phyloP scores from a whole-genome alignment of 2,329 filamentous ascomycete species.

The Emergomyces orientalis region DNA sequence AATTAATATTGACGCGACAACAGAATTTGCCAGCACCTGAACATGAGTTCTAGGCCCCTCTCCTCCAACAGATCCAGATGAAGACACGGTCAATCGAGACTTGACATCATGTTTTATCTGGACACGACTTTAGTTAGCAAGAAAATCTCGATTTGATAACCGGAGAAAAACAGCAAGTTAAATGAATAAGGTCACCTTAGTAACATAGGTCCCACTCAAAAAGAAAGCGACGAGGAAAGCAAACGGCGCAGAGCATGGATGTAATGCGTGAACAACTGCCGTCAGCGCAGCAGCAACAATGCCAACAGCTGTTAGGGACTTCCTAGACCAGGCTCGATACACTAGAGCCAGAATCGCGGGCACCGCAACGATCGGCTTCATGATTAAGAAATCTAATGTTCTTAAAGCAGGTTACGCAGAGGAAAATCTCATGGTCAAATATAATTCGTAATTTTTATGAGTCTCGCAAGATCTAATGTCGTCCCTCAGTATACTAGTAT shows the following conservation, averaged over 20 bases:
- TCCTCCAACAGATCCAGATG: constrained; percentile 60
- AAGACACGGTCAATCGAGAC: constrained; percentile 66
- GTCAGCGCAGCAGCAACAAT: constrained; percentile 64
- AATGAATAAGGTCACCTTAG: constrained; percentile 53
- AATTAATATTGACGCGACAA: constrained; percentile 60
- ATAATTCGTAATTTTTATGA: background rate
- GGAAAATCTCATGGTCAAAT: background rate
- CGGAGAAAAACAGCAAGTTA: constrained; percentile 6
- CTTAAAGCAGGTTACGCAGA: background rate
- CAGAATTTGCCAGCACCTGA: constrained; percentile 85
- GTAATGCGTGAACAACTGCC: constrained; percentile 71
- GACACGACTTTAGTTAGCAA: background rate
- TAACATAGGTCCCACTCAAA: constrained; percentile 70
- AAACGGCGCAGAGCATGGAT: constrained; percentile 92
- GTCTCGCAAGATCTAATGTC: background rate
- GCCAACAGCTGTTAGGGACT: constrained; percentile 69
- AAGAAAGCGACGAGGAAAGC: constrained; percentile 76
- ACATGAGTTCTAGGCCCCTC: constrained; percentile 76
- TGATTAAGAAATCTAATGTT: background rate
- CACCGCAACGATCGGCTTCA: constrained; percentile 38
- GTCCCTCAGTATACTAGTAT: background rate
- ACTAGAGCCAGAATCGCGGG: constrained; percentile 49
- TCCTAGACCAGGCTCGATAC: constrained; percentile 59
- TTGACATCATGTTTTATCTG: constrained; percentile 84
- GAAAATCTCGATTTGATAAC: background rate